Percentiles rank a stretch among this genome's conserved stretches.
phyloP scores from a whole-genome alignment of 1,139 yeast genomes.

The Chernovozyma sophiae-reginae region DNA sequence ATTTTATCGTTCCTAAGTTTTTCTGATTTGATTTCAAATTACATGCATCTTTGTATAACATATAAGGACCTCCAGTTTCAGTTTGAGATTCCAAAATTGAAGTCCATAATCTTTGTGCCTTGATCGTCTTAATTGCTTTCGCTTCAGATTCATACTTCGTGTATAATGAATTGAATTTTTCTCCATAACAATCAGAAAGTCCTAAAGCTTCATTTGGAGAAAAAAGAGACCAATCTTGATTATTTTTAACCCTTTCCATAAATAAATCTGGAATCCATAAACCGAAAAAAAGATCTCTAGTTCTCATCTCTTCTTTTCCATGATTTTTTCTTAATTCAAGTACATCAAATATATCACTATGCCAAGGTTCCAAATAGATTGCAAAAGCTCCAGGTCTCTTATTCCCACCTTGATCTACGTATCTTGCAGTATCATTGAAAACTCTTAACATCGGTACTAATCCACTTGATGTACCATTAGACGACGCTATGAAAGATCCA shows the following conservation, averaged over 20 bases:
- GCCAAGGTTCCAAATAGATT: constrained; percentile 62
- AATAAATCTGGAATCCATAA: constrained; percentile 60
- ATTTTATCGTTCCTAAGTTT: constrained; percentile 52
- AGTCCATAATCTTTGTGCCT: constrained; percentile 54
- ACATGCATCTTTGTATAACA: constrained; percentile 56
- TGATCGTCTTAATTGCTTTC: constrained; percentile 31
- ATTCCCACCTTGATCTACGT: constrained; percentile 62
- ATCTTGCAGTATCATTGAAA: constrained; percentile 56
- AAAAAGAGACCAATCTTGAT: constrained; percentile 51
- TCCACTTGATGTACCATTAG: constrained; percentile 55
- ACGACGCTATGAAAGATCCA: constrained; percentile 49
- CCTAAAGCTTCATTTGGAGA: constrained; percentile 55
- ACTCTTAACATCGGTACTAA: constrained; percentile 57
- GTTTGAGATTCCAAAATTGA: constrained; percentile 53
- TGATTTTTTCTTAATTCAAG: constrained; percentile 51
- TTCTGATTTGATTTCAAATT: constrained; percentile 51
- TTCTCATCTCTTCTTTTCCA: constrained; percentile 54
- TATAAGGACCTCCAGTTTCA: constrained; percentile 58
- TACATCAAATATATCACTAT: constrained; percentile 50
- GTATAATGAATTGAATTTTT: constrained; percentile 44
- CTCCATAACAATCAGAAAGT: constrained; percentile 46
- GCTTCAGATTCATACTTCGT: constrained; percentile 43
- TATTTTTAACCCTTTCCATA: constrained; percentile 49
- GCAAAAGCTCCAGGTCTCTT: constrained; percentile 64
- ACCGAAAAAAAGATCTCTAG: constrained; percentile 55